Evolutionary conservation across 768 basidiomycete genomes (phyloP).

Genomic region (Trametes cinnabarina): DNA sequence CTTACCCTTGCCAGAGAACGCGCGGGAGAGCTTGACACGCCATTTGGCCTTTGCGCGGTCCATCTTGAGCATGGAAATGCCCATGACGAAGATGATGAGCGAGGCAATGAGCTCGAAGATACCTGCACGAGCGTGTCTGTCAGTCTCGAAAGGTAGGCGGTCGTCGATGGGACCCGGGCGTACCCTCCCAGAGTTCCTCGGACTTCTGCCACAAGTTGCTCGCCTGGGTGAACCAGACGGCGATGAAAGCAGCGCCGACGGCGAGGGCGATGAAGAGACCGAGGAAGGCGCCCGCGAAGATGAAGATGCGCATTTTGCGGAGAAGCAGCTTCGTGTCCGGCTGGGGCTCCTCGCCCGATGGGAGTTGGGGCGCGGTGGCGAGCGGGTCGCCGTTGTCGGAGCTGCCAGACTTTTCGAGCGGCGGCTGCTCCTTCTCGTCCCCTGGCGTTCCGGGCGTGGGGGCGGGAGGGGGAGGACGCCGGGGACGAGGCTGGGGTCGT

Average conservation of each 20-base stretch:
- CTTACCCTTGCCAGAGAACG: conserved; percentile 64
- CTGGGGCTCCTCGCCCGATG: conserved; percentile 24
- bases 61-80: conserved; percentile 91
- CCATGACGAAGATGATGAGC: conserved; percentile 91
- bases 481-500: conserved; percentile 22
- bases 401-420: conserved; percentile 8
- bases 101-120: conserved; percentile 69
- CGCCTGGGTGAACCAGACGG: conserved; percentile 92
- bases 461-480: conserved; percentile 8
- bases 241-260: conserved; percentile 90
- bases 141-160: neutral
- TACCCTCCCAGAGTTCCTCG: conserved; percentile 93
- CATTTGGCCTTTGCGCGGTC: conserved; percentile 93
- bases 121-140: conserved; percentile 37
- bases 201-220: conserved; percentile 79
- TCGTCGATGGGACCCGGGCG: conserved; percentile 27
- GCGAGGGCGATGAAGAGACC: conserved; percentile 80
- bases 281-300: conserved; percentile 67
- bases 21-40: conserved; percentile 81
- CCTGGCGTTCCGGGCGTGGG: conserved; percentile 7
- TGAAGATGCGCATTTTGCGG: conserved; percentile 71
- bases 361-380: conserved; percentile 21
- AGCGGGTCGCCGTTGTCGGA: conserved; percentile 14
- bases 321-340: conserved; percentile 44
- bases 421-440: conserved; percentile 20